A percentile compares a stretch with the other conserved stretches of the same genome.
phyloP scores from a whole-genome alignment of 2,329 filamentous ascomycete species.

The Cytospora paraplurivora region DNA sequence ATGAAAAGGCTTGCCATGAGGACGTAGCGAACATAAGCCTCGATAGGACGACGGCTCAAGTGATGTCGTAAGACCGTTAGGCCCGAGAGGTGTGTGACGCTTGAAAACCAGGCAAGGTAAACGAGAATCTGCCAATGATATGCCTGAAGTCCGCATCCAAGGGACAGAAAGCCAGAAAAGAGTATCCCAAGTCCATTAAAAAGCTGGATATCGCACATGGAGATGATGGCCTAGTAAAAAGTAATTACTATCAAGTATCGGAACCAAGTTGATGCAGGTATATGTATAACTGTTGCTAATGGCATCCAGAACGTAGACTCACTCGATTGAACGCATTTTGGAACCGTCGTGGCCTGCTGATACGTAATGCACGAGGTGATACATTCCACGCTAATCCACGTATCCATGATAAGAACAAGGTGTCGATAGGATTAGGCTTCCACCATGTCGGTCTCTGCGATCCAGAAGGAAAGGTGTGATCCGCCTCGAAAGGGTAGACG shows the following conservation, averaged over 20 bases:
- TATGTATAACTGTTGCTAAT: too few relatives aligned
- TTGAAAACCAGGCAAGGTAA: conserved; percentile 4
- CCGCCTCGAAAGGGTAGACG: neutral
- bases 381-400: neutral
- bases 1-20: neutral
- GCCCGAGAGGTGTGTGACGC: conserved; percentile 3
- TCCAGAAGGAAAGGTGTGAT: neutral
- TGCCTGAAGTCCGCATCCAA: neutral
- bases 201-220: conserved; percentile 3
- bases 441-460: neutral
- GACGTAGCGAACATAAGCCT: neutral
- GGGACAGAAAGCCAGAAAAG: neutral
- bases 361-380: neutral
- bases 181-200: conserved; percentile 7
- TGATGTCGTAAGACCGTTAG: neutral
- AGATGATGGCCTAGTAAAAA: neutral
- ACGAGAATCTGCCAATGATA: conserved; percentile 10
- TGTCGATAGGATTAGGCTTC: conserved; percentile 1
- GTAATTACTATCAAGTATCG: neutral
- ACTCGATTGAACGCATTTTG: neutral
- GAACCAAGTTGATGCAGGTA: neutral
- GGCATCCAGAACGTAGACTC: neutral
- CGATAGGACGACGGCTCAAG: neutral
- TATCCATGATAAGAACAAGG: neutral
- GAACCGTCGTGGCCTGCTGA: neutral